These are phyloP conservation scores for Panaeolus cyanescens DNA, from an alignment of 768 basidiomycete genomes.

Conservation along the genomic window DNA sequence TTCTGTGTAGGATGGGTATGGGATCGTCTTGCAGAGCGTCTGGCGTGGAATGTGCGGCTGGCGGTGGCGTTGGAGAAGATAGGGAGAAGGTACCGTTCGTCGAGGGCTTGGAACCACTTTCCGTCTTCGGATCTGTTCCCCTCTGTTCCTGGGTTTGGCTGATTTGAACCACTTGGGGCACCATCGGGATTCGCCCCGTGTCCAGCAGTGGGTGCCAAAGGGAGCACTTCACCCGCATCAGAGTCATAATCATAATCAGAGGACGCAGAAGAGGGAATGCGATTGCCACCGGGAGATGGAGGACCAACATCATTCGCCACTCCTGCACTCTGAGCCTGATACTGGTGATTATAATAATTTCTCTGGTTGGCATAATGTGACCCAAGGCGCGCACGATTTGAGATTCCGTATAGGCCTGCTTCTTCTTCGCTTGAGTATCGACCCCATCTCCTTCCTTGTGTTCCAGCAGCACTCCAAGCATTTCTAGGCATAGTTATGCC, in stretches of 20 bases:
- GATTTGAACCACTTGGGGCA: neutral
- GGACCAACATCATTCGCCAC: neutral
- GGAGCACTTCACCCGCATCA: constrained; percentile 74
- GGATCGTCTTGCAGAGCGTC: constrained; percentile 55
- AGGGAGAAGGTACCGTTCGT: constrained; percentile 92
- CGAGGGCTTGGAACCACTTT: constrained; percentile 94
- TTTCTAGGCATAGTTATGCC: constrained; percentile 20
- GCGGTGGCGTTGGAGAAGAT: constrained; percentile 93
- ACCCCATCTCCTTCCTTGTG: constrained; percentile 31
- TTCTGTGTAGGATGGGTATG: constrained; percentile 29
- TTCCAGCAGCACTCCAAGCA: constrained; percentile 37
- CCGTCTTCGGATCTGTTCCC: constrained; percentile 57
- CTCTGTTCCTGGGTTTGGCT: constrained; percentile 4
- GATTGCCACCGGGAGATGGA: neutral
- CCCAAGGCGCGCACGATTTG: constrained; percentile 45
- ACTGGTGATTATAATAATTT: constrained; percentile 61
- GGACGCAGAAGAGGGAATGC: constrained; percentile 68
- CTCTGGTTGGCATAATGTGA: constrained; percentile 52
- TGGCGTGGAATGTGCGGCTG: constrained; percentile 82
- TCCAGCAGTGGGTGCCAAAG: constrained; percentile 60
- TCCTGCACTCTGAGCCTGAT: constrained; percentile 6
- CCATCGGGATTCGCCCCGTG: constrained; percentile 12
- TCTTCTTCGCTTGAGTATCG: constrained; percentile 4
- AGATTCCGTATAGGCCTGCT: neutral
- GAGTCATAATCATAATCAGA: constrained; percentile 84